phyloP scores from a whole-genome alignment of 495 filamentous ascomycete genomes.

The Daldinia bambusicola region DNA sequence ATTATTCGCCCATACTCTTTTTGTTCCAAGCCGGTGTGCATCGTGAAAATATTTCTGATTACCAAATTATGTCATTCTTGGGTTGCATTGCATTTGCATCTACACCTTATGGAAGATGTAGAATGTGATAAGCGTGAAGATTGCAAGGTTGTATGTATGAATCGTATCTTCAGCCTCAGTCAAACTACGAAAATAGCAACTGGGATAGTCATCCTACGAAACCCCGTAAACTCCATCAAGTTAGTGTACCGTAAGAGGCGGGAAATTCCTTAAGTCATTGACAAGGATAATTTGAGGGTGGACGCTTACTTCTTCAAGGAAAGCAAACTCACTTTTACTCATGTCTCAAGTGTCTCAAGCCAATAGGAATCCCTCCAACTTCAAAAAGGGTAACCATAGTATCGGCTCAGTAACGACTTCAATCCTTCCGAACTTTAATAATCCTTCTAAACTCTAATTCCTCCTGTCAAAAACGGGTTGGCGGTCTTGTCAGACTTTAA shows the following conservation, averaged over 20 bases:
- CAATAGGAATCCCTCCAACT: conserved; percentile 6
- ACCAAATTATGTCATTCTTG: background rate
- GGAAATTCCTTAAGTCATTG: background rate
- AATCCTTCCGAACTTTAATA: conserved; percentile 8
- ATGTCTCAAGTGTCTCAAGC: background rate
- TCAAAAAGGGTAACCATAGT: background rate
- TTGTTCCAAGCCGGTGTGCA: background rate
- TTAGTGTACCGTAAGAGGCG: background rate
- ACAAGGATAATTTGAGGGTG: background rate
- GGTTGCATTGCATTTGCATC: background rate
- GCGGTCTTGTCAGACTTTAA: background rate
- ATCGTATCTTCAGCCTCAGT: conserved; percentile 6
- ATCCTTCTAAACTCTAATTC: background rate
- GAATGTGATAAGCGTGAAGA: background rate
- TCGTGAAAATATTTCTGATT: background rate
- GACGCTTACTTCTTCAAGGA: background rate
- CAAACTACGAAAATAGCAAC: background rate
- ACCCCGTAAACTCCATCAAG: conserved; percentile 5
- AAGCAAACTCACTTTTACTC: background rate
- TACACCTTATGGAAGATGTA: background rate
- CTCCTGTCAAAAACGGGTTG: too few species aligned
- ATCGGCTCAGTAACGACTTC: background rate
- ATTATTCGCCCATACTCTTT: too few species aligned
- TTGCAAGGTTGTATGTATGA: background rate
- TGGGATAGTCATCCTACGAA: conserved; percentile 5